Evolutionary conservation across 306 rosid species (phyloP), one percentile per base, ranked within the genome.

Genomic region (Potentilla sterilis): DNA sequence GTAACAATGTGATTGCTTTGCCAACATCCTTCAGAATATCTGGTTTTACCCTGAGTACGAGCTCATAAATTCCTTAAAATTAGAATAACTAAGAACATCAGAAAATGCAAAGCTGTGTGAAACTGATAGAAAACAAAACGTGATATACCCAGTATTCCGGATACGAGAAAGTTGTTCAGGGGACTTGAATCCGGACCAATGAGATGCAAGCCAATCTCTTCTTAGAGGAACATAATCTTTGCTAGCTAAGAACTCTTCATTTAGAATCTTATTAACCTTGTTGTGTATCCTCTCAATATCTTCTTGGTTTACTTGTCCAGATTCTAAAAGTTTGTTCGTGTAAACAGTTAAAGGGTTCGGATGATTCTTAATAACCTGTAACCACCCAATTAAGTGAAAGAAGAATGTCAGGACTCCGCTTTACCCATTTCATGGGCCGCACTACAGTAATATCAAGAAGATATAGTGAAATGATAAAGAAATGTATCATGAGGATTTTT

Each of bases 141-240:
- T 79, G 63, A 4, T 82, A 67, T 87, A 92, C 98, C 97, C 98
- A 57, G 98, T 92, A 75, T 95, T 95, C 51, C 95, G 85, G 78
- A 95, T 74, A 52, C 98, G 93, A 62, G 98, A 95, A 87, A 90
- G 52, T 79, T 95, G 98, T 82, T 92, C 97, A 28, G 98, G 98
- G 59, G 98, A 86, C 92, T 95, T 95, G 82, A 89, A 92, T 43
- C 98, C 98, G 57, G 88, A 47, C 98, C 98, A 95, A 83, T 95
- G 91, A 21, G 98, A 94, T 21, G 98, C 85, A 80, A 95, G 97
- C 97, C 98, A 95, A 84, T 95, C 98, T 74, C 97, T 88, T 84
- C 90, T 81, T 79, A 90, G 86, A 0, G 96, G 97, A 77, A 90
- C 85, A 80, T 95, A 92, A 34, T 95, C 96, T 85, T 95, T 95